A percentile compares a stretch with the other conserved stretches of the same genome.
phyloP scores from a whole-genome alignment of 108 stramenopile genomes.

The Cyclostephanos tholiformis region DNA sequence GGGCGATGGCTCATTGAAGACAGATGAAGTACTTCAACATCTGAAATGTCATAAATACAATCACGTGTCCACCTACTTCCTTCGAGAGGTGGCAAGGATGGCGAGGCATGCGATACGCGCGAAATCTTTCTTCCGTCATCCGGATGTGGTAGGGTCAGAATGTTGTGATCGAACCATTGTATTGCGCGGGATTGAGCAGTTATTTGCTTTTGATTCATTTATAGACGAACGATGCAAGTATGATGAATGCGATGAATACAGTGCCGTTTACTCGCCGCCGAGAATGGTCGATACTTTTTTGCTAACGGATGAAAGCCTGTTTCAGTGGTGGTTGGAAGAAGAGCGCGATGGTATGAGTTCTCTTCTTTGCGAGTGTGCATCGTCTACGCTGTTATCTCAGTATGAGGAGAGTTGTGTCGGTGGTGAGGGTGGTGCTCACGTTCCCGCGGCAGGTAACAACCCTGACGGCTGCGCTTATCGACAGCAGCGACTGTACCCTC shows the following conservation, averaged over 20 bases:
- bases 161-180: conserved; percentile 28
- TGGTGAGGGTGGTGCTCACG: background rate
- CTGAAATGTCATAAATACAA: conserved; percentile 21
- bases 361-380: conserved; percentile 54
- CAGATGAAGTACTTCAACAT: conserved; percentile 13
- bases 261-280: conserved; percentile 7
- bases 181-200: conserved; percentile 67
- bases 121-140: conserved; percentile 72
- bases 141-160: conserved; percentile 56
- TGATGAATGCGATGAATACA: conserved; percentile 6
- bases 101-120: conserved; percentile 63
- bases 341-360: conserved; percentile 59
- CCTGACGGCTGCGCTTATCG: background rate
- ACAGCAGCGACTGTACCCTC: conserved; percentile 39
- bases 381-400: conserved; percentile 51
- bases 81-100: conserved; percentile 62
- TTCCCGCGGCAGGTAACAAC: conserved; percentile 21
- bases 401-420: conserved; percentile 24
- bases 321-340: conserved; percentile 74
- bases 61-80: conserved; percentile 41
- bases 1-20: background rate
- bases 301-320: conserved; percentile 53
- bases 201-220: conserved; percentile 70
- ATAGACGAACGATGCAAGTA: conserved; percentile 2
- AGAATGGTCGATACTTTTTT: conserved; percentile 65